Evolutionary conservation across 208 protist species (phyloP), one percentile per base, ranked within the genome.

Genomic region (Wallacemonas sp.): DNA sequence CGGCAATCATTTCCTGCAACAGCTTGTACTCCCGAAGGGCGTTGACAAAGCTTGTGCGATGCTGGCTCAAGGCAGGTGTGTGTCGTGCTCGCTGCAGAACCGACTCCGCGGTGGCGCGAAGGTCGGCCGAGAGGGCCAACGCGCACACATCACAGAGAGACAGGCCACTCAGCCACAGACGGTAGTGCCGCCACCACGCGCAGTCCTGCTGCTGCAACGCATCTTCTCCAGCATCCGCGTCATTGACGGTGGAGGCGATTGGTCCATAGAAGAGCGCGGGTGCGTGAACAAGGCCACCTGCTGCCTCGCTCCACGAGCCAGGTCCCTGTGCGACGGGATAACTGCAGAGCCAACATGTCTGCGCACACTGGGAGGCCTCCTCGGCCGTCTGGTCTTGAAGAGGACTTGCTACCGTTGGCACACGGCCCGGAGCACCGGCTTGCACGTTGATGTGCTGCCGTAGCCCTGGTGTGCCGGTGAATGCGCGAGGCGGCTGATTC

Each of bases 331-430:
- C 24, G 39, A 75, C 85, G 14, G 66, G 38, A 0, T 54, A 56
- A 42, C 74, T 79, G 49, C 83, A 89, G 9, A 89, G 38, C 83
- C 83, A 89, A 54, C 83, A 89, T 49, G 11, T 8, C 15, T 21
- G 15, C n/a, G 0, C 0, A 8, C 42, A 6, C 5, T 21, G n/a
- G n/a, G n/a, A n/a, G n/a, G n/a, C n/a, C n/a, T n/a, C n/a, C n/a
- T n/a, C n/a, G n/a, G n/a, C n/a, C n/a, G n/a, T n/a, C n/a, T n/a
- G n/a, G n/a, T n/a, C n/a, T n/a, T n/a, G n/a, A n/a, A n/a, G n/a
- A n/a, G n/a, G n/a, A n/a, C n/a, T n/a, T n/a, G n/a, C n/a, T n/a
- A n/a, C n/a, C n/a, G n/a, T n/a, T n/a, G n/a, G n/a, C n/a, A n/a
- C n/a, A n/a, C n/a, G n/a, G n/a, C n/a, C n/a, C n/a, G n/a, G n/a